Evolutionary conservation across 768 basidiomycete species (phyloP).

Genomic region (Gymnopilus dilepis): DNA sequence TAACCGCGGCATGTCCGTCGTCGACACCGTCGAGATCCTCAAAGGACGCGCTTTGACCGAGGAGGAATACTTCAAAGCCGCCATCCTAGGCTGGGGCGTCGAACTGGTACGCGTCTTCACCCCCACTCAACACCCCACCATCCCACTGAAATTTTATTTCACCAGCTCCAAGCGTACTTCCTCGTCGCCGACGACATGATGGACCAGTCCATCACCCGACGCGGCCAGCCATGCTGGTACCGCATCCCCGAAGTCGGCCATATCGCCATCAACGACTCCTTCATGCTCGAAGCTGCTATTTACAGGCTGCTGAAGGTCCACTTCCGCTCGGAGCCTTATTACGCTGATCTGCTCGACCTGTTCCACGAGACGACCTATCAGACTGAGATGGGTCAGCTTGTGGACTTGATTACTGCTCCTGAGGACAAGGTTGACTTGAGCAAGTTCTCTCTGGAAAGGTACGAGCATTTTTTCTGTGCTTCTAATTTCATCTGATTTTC

Average conservation of each 20-base stretch:
- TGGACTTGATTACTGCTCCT: constrained; percentile 95
- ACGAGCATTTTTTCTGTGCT: constrained; percentile 23
- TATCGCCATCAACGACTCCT: constrained; percentile 94
- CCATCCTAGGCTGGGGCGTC: constrained; percentile 93
- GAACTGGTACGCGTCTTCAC: constrained; percentile 74
- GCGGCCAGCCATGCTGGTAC: constrained; percentile 97
- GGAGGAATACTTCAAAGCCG: constrained; percentile 88
- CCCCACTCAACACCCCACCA: not conserved
- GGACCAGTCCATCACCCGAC: constrained; percentile 92
- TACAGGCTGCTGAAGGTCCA: constrained; percentile 88
- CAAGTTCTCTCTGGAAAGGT: constrained; percentile 90
- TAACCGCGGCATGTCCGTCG: constrained; percentile 95
- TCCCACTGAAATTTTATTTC: not conserved
- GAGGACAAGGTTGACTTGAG: constrained; percentile 86
- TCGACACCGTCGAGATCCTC: constrained; percentile 90
- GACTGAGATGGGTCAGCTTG: constrained; percentile 95
- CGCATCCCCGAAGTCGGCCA: constrained; percentile 64
- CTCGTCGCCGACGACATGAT: constrained; percentile 97
- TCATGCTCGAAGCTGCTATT: constrained; percentile 95
- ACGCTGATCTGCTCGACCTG: constrained; percentile 87
- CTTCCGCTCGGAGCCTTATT: constrained; percentile 81
- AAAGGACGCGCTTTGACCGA: constrained; percentile 72
- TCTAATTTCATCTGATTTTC: not conserved
- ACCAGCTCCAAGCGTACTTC: constrained; percentile 95
- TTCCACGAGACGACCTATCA: constrained; percentile 92